These are phyloP conservation scores for Nemania sp. DNA, from an alignment of 2,329 filamentous ascomycete species.

Conservation along the genomic window DNA sequence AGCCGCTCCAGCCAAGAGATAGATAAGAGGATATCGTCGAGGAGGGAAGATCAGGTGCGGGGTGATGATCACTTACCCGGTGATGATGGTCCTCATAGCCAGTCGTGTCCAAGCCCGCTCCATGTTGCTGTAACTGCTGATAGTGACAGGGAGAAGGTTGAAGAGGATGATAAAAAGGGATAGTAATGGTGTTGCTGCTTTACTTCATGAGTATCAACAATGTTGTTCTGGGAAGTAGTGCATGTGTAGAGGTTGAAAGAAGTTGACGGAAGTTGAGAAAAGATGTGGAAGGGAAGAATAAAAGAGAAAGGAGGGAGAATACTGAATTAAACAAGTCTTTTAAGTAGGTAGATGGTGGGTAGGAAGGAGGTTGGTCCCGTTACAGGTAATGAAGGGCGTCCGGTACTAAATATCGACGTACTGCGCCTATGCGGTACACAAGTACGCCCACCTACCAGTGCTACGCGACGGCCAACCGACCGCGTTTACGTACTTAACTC, in stretches of 20 bases:
- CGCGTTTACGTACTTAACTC: not conserved
- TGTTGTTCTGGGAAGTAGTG: not conserved
- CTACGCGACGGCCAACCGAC: not conserved
- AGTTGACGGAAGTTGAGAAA: not conserved
- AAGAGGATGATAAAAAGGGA: not conserved
- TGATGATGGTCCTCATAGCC: conserved; percentile 8
- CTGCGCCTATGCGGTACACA: not conserved
- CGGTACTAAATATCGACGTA: not conserved
- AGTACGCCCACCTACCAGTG: not conserved
- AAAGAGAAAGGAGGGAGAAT: not conserved
- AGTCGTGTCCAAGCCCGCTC: not conserved
- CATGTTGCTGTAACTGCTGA: not conserved
- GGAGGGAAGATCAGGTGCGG: not conserved
- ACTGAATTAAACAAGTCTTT: not conserved
- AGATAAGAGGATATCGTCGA: not conserved
- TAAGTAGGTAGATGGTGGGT: not conserved
- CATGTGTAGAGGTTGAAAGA: not conserved
- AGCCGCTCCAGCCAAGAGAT: no score
- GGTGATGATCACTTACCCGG: conserved; percentile 10
- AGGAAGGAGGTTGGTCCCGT: not conserved
- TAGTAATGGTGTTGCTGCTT: not conserved
- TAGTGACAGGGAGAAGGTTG: not conserved
- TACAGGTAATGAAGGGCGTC: not conserved
- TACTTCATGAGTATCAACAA: not conserved
- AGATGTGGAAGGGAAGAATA: not conserved